Base-by-base conservation (phyloP, 1,139 yeast species). In the Kluyveromyces sp. region DNA sequence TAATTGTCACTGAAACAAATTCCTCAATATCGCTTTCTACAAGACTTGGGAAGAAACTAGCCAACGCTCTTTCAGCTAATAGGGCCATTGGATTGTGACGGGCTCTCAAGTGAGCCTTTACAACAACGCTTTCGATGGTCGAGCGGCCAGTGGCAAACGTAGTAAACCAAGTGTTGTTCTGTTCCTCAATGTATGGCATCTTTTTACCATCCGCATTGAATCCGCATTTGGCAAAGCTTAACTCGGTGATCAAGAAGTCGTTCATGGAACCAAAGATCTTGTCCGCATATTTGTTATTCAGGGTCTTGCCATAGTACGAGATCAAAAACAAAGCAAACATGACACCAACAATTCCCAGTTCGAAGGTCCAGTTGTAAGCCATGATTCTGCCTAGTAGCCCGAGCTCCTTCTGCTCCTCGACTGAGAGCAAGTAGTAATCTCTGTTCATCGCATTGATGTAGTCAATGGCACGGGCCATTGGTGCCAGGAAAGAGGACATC, bases 141-240 rank as follows among this genome's bases (percentile, higher is more conserved):
- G 77, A 70, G 63, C 98, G 80, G 50, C 98, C 98, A 46, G 95
- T 75, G 37, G 96, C 95, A 63, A 86, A 92, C 39, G 87, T 72
- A 15, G 92, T 70, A 64, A 67, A 88, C 63, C 65, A 58, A 48
- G 77, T 73, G 58, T 85, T 83, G 38, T 83, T 71, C 43, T 82
- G 78, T 61, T 87, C 96, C 60, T 78, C 75, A 51, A 80, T 69
- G 56, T 72, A 74, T 52, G 77, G 67, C 41, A 50, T 31, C 43
- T 47, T 51, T 9, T 50, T 39, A 17, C 67, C 65, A 38, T 70
- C 68, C 39, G 68, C 63, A 39, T 55, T 47, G 41, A 80, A 80
- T 46, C 97, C 97, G 49, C 81, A 92, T 61, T 83, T 94, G 57
- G 71, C 78, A 60, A 92, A 92, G 62, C 88, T 83, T 32, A 58